Evolutionary conservation across 1,284 basidiomycete genomes (phyloP).

Genomic region (Cutaneotrichosporon curvatum): DNA sequence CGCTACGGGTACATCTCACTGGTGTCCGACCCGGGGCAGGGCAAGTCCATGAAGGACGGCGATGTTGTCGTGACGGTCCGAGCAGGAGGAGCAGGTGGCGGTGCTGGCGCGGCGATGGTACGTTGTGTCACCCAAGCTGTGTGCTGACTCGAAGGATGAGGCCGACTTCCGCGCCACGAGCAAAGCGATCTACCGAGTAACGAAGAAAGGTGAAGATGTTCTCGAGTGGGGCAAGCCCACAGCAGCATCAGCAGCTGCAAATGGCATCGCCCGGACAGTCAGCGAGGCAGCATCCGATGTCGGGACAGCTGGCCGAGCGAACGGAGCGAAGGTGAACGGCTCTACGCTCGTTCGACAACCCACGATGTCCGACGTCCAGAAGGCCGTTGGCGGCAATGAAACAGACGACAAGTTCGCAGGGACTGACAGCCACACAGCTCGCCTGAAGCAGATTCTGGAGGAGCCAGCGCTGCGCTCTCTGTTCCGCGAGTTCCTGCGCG

Average conservation of each 20-base stretch:
- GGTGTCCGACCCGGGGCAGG: constrained; percentile 57
- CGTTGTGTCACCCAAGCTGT: constrained; percentile 6
- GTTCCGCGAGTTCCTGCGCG: constrained; percentile 88
- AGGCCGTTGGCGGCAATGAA: constrained; percentile 5
- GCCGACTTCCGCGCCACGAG: constrained; percentile 93
- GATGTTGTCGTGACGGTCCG: constrained; percentile 77
- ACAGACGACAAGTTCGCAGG: constrained; percentile 1
- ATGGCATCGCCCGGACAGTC: too few relatives aligned
- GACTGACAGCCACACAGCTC: constrained; percentile 85
- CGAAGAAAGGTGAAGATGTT: constrained; percentile 76
- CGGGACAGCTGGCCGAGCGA: too few relatives aligned
- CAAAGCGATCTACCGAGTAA: constrained; percentile 88
- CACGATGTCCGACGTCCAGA: too few relatives aligned
- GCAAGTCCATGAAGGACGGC: constrained; percentile 78
- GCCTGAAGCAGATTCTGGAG: constrained; percentile 84
- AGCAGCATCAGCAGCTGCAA: background rate
- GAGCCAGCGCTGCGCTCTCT: constrained; percentile 81
- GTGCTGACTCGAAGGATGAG: constrained; percentile 54
- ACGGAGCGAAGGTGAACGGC: too few relatives aligned
- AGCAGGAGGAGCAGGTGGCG: constrained; percentile 40
- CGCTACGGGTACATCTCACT: constrained; percentile 83
- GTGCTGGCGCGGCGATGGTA: constrained; percentile 38
- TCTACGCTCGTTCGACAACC: too few relatives aligned
- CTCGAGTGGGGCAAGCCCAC: constrained; percentile 64
- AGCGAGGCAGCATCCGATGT: too few relatives aligned